Evolutionary conservation across 2,329 filamentous ascomycete species (phyloP).

Genomic region (Ascosphaera aggregata): DNA sequence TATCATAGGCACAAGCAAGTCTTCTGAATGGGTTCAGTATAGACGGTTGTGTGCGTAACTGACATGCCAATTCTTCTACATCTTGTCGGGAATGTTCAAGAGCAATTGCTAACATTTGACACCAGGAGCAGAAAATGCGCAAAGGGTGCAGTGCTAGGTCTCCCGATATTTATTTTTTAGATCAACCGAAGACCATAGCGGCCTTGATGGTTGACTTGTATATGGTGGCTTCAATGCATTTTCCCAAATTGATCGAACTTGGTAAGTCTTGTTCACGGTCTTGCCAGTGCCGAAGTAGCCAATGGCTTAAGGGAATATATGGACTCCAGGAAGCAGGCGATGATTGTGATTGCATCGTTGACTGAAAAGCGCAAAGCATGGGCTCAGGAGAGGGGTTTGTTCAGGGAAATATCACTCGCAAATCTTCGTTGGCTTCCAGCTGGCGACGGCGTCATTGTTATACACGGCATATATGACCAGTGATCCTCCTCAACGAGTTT

Average conservation of each 20-base stretch:
- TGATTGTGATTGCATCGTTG: conserved; percentile 43
- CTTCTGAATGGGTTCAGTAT: too few relatives aligned
- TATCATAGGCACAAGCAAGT: too few relatives aligned
- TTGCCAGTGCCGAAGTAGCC: conserved; percentile 25
- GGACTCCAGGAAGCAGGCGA: conserved; percentile 50
- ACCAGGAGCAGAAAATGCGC: too few relatives aligned
- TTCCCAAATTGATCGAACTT: conserved; percentile 48
- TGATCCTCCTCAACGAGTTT: conserved; percentile 46
- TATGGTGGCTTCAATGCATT: conserved; percentile 45
- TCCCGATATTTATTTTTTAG: too few relatives aligned
- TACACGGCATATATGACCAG: conserved; percentile 53
- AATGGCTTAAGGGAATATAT: conserved; percentile 41
- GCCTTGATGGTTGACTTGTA: conserved; percentile 55
- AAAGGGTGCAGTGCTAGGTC: too few relatives aligned
- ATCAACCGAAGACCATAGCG: conserved; percentile 43
- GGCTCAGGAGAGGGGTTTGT: background rate
- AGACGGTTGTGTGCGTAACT: too few relatives aligned
- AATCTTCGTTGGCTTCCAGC: conserved; percentile 49
- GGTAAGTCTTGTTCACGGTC: conserved; percentile 45
- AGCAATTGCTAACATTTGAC: too few relatives aligned
- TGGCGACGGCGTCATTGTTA: conserved; percentile 34
- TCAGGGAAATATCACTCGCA: conserved; percentile 24
- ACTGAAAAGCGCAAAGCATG: conserved; percentile 10
- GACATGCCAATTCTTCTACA: too few relatives aligned
- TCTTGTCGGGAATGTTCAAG: too few relatives aligned